Percentiles rank a stretch among this genome's conserved stretches.
Evolutionary conservation across 192 early-diverging fungal genomes (phyloP).

Genomic region (Rhizophagus clarus): DNA sequence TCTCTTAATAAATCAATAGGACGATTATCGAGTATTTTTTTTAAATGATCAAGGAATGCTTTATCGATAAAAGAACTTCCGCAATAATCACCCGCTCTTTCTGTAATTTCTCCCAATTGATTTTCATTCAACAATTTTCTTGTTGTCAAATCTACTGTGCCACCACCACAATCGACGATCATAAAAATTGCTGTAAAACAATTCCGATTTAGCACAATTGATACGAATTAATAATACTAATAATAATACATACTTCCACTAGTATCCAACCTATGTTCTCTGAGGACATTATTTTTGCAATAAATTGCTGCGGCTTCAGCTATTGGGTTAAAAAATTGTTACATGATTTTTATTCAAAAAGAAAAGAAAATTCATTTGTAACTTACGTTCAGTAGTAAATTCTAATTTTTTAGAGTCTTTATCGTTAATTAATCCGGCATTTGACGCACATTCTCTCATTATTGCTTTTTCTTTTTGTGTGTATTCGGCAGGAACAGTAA

Average conservation of each 20-base stretch:
- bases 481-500: neutral
- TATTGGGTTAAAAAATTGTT: neutral
- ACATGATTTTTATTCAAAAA: neutral
- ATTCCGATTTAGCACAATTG: neutral
- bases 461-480: constrained; percentile 26
- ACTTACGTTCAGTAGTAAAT: constrained; percentile 10
- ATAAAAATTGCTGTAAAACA: constrained; percentile 44
- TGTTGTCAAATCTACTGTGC: constrained; percentile 36
- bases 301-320: constrained; percentile 13
- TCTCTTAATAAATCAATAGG: neutral
- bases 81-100: neutral
- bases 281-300: neutral
- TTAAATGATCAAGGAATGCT: neutral
- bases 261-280: neutral
- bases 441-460: constrained; percentile 38
- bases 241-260: constrained; percentile 14
- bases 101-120: neutral
- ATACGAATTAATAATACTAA: too few relatives aligned
- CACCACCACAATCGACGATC: constrained; percentile 61
- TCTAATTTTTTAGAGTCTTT: neutral
- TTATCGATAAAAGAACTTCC: neutral
- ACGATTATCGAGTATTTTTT: neutral
- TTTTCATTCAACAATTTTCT: neutral
- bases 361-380: neutral
- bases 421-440: constrained; percentile 50